Percentiles rank a stretch among this genome's conserved stretches.
Evolutionary conservation across 2,329 filamentous ascomycete species (phyloP).

Genomic region (Exophiala sideris): DNA sequence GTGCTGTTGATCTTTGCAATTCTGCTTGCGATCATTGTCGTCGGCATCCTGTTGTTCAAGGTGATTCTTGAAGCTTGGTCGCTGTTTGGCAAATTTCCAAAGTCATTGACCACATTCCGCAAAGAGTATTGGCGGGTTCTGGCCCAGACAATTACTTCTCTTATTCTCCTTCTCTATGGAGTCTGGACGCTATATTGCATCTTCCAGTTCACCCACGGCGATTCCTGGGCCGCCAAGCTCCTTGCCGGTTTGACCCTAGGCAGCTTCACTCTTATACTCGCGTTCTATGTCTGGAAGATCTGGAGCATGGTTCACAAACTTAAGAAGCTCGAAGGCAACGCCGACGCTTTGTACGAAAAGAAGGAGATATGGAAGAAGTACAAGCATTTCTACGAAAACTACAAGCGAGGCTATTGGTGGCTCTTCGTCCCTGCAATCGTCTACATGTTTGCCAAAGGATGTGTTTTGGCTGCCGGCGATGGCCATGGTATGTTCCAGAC

Average conservation of each 20-base stretch:
- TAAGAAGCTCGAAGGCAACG: conserved; percentile 71
- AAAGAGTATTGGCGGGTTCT: conserved; percentile 96
- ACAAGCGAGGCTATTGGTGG: conserved; percentile 96
- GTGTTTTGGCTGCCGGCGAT: conserved; percentile 77
- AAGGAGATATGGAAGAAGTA: conserved; percentile 93
- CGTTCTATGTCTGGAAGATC: conserved; percentile 81
- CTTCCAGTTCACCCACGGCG: conserved; percentile 88
- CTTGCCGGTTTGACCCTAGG: conserved; percentile 78
- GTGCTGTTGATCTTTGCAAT: conserved; percentile 86
- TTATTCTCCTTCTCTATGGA: conserved; percentile 89
- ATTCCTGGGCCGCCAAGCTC: conserved; percentile 87
- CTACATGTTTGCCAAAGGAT: conserved; percentile 88
- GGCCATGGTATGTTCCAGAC: conserved; percentile 82
- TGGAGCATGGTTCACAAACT: conserved; percentile 70
- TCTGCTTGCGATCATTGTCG: conserved; percentile 75
- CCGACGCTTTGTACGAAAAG: conserved; percentile 73
- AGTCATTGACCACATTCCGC: conserved; percentile 76
- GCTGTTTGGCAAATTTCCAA: conserved; percentile 81
- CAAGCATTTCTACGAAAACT: conserved; percentile 94
- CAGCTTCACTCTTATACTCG: conserved; percentile 76
- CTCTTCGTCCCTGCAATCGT: conserved; percentile 83
- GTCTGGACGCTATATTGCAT: conserved; percentile 95
- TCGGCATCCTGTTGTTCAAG: conserved; percentile 85
- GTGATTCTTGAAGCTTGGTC: conserved; percentile 88
- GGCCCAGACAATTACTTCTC: conserved; percentile 79